Conservation (phyloP, 208 protist species). For the Porcisia hertigi region DNA sequence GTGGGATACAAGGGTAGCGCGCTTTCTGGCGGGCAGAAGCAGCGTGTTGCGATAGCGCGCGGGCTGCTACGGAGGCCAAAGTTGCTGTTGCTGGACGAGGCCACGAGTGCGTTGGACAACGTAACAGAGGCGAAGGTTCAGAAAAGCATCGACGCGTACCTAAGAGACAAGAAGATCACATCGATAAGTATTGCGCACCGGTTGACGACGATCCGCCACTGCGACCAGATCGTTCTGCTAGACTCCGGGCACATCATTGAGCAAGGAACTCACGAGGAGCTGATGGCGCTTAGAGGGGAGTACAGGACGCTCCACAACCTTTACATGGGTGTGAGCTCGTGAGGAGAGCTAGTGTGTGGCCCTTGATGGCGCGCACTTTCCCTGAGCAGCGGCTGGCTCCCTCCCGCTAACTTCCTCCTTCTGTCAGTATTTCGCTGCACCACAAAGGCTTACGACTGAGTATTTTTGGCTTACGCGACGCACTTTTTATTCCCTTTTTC, state of each 20-base stretch:
- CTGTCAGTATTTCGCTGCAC: not conserved
- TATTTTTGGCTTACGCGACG: not conserved
- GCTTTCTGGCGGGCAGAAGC: constrained; percentile 72
- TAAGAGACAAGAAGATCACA: constrained; percentile 44
- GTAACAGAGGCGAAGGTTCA: constrained; percentile 81
- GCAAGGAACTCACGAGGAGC: constrained; percentile 72
- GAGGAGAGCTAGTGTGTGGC: no score
- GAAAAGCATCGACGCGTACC: constrained; percentile 52
- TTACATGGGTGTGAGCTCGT: constrained; percentile 34
- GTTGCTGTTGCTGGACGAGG: constrained; percentile 83
- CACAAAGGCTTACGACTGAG: no score
- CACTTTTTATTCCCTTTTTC: constrained; percentile 9
- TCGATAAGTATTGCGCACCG: constrained; percentile 85
- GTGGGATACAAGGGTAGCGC: constrained; percentile 69
- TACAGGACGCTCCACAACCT: constrained; percentile 71
- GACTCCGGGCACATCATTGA: constrained; percentile 75
- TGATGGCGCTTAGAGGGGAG: constrained; percentile 74
- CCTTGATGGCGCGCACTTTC: not conserved
- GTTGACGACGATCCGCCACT: constrained; percentile 77
- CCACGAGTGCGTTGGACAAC: constrained; percentile 84
- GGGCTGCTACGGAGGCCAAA: constrained; percentile 64
- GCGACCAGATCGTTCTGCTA: constrained; percentile 71
- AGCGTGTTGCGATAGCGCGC: constrained; percentile 73
- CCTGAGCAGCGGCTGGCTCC: not conserved
- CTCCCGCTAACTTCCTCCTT: not conserved